A percentile compares a stretch with the other conserved stretches of the same genome.
These are phyloP conservation scores for Remersonia thermophila DNA, from an alignment of 2,329 filamentous ascomycete genomes.

Conservation along the genomic window DNA sequence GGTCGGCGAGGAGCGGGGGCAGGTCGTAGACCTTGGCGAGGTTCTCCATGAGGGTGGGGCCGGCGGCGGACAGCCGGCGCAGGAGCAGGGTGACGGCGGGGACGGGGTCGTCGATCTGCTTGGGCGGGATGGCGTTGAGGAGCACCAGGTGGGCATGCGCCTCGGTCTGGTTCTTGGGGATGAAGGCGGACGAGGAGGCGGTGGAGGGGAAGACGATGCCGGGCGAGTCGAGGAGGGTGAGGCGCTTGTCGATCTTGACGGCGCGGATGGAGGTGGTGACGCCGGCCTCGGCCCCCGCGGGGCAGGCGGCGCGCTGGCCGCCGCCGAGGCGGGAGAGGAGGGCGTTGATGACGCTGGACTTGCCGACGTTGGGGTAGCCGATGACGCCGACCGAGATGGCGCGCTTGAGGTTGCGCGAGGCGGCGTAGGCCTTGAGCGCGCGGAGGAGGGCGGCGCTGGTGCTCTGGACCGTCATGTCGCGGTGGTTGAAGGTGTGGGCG, in stretches of 20 bases:
- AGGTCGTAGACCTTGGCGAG: conserved; percentile 76
- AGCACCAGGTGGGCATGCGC: conserved; percentile 77
- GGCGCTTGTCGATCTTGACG: conserved; percentile 89
- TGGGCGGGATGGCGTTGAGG: conserved; percentile 82
- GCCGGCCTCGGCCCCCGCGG: conserved; percentile 80
- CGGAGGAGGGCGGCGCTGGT: conserved; percentile 78
- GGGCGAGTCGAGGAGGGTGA: conserved; percentile 86
- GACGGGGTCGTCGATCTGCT: conserved; percentile 85
- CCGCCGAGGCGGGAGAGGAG: conserved; percentile 65
- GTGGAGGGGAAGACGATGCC: conserved; percentile 85
- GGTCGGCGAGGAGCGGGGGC: conserved; percentile 57
- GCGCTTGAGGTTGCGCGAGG: conserved; percentile 72
- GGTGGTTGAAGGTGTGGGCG: conserved; percentile 85
- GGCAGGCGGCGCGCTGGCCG: conserved; percentile 55
- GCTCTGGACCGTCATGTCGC: conserved; percentile 72
- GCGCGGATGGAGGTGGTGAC: conserved; percentile 80
- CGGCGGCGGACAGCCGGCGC: conserved; percentile 58
- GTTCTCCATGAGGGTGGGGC: conserved; percentile 59
- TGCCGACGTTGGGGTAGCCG: conserved; percentile 91
- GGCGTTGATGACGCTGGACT: conserved; percentile 93
- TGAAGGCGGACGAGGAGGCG: conserved; percentile 29
- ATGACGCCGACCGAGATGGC: conserved; percentile 87
- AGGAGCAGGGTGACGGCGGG: conserved; percentile 80
- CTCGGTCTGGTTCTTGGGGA: conserved; percentile 50
- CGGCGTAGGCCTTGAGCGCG: conserved; percentile 79